Evolutionary conservation across 495 filamentous ascomycete species (phyloP), one percentile per base, ranked within the genome.

Genomic region (Penicillium waksmanii): DNA sequence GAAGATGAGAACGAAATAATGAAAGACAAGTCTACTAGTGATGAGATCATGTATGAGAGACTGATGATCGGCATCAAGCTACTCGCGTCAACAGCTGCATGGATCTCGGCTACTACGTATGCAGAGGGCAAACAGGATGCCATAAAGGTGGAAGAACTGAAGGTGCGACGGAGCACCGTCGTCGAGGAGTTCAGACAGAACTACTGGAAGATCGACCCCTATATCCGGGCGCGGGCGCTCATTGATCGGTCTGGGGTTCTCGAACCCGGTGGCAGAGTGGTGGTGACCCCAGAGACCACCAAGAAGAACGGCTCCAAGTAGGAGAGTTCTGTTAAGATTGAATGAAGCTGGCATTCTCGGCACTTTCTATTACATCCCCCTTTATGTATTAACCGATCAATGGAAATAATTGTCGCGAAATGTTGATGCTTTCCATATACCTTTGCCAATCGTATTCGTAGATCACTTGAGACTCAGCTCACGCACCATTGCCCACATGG

Each of bases 141-240:
- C 5, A 51, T 19, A 7, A 51, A 56, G 21, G 44, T 57, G 5
- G 60, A 50, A 5, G 80, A 80, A 48, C 83, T 90, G 50, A 73
- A 75, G 10, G 75, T 66, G 12, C 79, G 83, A 9, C 77, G 80
- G 48, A 81, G 86, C 21, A 74, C 73, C 40, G 67, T 96, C 5
- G 61, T 71, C 36, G 60, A 66, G 15, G 58, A 66, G 5, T 71
- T 68, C 31, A 35, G 78, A 38, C 76, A 77, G 38, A 89, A 89
- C 61, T 94, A 95, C 66, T 95, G 91, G 91, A 76, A 66, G 2
- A 57, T 89, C 10, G 87, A 90, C 61, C 85, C 84, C 1, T 87
- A 89, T 70, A 36, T 89, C 25, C 70, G 88, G 19, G 87, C 86
- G 5, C 74, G 84, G 68, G 82, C 82, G 8, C 70, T 80, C 36